Base-by-base conservation (phyloP, 2,329 filamentous ascomycete genomes). In the Lomentospora prolificans region DNA sequence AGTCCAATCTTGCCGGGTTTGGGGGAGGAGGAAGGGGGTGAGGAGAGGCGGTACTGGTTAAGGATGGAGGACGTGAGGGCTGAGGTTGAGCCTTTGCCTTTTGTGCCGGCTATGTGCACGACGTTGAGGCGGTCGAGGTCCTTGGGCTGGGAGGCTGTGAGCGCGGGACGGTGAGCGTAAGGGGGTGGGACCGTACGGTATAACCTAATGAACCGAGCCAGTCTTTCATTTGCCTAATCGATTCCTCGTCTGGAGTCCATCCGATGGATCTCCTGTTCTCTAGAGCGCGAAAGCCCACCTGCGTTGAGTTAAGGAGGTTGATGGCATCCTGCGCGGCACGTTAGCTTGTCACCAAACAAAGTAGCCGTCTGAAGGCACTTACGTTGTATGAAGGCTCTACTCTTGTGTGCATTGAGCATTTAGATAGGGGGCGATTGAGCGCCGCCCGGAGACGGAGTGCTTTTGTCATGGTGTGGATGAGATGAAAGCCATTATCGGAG, bases 251-350 rank as follows among this genome's bases (percentile, higher is more conserved):
- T 64, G 88, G 83, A 27, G 77, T 80, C 59, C 84, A 74, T 19
- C 89, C 87, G 17, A 86, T 86, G 67, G 88, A 88, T 55, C 84
- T 80, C 53, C 94, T 84, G 53, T 86, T 84, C 66, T 95, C 84
- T 17, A 96, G 80, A 53, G 90, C 80, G 51, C 86, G 81, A 66
- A 86, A 92, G 54, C 95, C 95, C 44, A 88, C 90, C 70, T 99
- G 94, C 53, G 97, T 82, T 48, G 89, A 87, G 70, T 97, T 97
- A 65, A 97, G 81, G 39, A 87, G 83, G 62, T 84, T 76, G 60
- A 97, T 84, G 51, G 92, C 94, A 68, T 94, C 90, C 90, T 95
- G 61, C 2, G n/a, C n/a, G n/a, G n/a, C n/a, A n/a, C n/a, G n/a
- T n/a, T n/a, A n/a, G n/a, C n/a, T n/a, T n/a, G n/a, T n/a, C n/a